Conservation (phyloP, 192 early-diverging fungal genomes). For the Spizellomyces punctatus region DNA sequence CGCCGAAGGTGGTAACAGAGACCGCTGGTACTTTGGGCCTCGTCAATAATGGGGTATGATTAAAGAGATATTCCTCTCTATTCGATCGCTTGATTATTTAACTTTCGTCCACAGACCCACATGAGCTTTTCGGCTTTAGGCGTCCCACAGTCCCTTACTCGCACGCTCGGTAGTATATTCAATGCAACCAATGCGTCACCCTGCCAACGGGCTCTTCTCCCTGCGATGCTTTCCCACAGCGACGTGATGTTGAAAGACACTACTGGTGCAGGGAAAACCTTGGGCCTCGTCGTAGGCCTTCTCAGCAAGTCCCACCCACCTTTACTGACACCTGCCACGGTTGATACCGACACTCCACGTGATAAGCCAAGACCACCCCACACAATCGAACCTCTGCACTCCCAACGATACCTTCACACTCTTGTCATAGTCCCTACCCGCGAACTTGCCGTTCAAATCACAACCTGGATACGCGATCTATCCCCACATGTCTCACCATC, state of each 20-base stretch:
- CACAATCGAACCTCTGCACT: neutral
- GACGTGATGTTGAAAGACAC: constrained; percentile 47
- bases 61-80: no score
- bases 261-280: constrained; percentile 51
- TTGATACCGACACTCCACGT: neutral
- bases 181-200: constrained; percentile 10
- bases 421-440: constrained; percentile 48
- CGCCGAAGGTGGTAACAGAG: no score
- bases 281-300: constrained; percentile 43
- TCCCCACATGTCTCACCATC: constrained; percentile 3
- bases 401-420: constrained; percentile 33
- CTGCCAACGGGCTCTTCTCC: constrained; percentile 39
- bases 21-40: no score
- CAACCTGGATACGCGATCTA: constrained; percentile 24
- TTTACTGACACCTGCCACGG: neutral
- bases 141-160: neutral
- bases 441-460: constrained; percentile 48
- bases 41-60: no score
- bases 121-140: constrained; percentile 18
- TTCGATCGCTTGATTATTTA: no score
- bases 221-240: constrained; percentile 36
- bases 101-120: no score
- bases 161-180: constrained; percentile 18
- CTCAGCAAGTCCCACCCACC: constrained; percentile 33
- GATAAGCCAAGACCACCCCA: neutral